Evolutionary conservation across 805 yeast species (phyloP).

Genomic region (Metschnikowia cerradonensis): DNA sequence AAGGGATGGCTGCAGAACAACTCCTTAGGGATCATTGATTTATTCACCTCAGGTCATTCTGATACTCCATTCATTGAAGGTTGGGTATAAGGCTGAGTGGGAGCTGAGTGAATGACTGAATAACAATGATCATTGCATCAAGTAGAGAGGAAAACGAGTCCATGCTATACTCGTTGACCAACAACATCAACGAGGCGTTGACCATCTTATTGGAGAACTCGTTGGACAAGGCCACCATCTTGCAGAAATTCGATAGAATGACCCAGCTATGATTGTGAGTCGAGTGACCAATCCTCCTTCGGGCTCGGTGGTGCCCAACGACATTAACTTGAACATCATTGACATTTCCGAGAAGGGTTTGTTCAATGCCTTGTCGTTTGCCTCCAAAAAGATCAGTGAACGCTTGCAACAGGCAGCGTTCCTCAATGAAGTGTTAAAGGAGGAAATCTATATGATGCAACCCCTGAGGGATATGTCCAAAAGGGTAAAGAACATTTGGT

Average conservation of each 20-base stretch:
- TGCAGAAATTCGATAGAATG: slow-evolving; percentile 82
- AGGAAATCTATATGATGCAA: too few species aligned
- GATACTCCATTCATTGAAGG: too few species aligned
- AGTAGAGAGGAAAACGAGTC: slow-evolving; percentile 66
- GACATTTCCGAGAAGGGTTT: slow-evolving; percentile 74
- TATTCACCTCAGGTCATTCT: too few species aligned
- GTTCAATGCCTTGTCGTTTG: slow-evolving; percentile 82
- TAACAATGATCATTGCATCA: too few species aligned
- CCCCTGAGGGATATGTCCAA: too few species aligned
- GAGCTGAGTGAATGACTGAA: too few species aligned
- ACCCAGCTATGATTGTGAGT: slow-evolving; percentile 78
- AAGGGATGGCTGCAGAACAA: too few species aligned
- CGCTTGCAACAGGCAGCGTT: slow-evolving; percentile 37
- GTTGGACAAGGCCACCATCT: slow-evolving; percentile 72
- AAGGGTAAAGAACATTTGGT: too few species aligned
- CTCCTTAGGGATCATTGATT: too few species aligned
- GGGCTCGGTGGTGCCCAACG: slow-evolving; percentile 42
- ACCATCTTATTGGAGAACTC: slow-evolving; percentile 67
- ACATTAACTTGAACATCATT: slow-evolving; percentile 55
- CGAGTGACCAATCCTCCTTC: slow-evolving; percentile 86
- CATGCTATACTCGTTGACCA: slow-evolving; percentile 67
- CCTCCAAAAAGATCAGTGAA: slow-evolving; percentile 61
- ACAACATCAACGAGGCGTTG: slow-evolving; percentile 77
- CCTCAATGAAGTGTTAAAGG: too few species aligned
- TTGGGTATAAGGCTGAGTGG: too few species aligned